Evolutionary conservation across 345 rosid genomes (phyloP), one percentile per base, ranked within the genome.

Genomic region (Kernera saxatilis): DNA sequence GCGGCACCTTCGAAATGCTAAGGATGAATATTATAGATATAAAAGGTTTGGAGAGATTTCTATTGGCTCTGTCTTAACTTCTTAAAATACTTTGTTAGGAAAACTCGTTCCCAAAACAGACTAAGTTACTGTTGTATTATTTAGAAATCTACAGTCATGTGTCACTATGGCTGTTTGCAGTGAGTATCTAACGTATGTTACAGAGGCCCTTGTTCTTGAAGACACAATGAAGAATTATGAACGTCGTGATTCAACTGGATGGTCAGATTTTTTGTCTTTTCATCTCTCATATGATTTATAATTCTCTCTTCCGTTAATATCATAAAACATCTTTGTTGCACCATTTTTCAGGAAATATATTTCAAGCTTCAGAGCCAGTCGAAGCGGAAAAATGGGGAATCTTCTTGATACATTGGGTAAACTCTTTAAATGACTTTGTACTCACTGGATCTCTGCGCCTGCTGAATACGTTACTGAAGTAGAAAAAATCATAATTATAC

Each of bases 1-100:
- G 74, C 94, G 97, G 56, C 90, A 95, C 84, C 96, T 95, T 72
- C 85, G 96, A 40, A 80, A 84, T 77, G 99, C 99, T 71, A 86
- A 92, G 58, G 98, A 92, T 75, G 86, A 84, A 71, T 95, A 95
- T 77, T 95, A 90, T 58, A 91, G 99, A 51, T 95, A 82, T 78
- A 95, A 86, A 86, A 92, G 99, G 99, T 95, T 82, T 26, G 50
- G 1, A 51, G 13, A 49, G 48, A 21, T 55, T 32, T 76, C 30
- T 55, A 14, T 5, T n/a, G 39, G 32, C 67, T 27, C 11, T 55
- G 59, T 29, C 54, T 72, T 22, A 52, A 12, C 46, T 54, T 41
- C 12, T 36, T 48, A 5, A 14, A 27, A 21, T 25, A 32, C 41
- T 60, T 4, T 33, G 27, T 14, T 32, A 43, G 65, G 64, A 43